Base-by-base conservation (phyloP, 164 flowering plant genomes). In the Santalum album region DNA sequence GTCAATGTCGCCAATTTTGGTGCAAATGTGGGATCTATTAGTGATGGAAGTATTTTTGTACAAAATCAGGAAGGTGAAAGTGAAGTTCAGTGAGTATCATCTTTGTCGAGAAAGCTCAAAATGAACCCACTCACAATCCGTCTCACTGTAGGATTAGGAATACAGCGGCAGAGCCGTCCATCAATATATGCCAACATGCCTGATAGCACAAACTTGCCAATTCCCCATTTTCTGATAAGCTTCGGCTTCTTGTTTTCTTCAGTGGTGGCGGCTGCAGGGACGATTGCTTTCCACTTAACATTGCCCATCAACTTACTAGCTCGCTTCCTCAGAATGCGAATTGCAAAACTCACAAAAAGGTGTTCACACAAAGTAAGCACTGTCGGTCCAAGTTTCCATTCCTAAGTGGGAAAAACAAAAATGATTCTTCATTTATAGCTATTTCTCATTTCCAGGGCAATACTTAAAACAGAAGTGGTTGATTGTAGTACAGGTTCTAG, bases 81-180 rank as follows among this genome's bases (percentile, higher is more conserved):
- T 47, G 34, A 14, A 40, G 25, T 47, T 68, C 25, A 74, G 48
- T 60, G 25, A 12, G 34, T 50, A 39, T 69, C 78, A 49, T 69
- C 72, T 17, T 69, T 73, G 52, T 88, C 98, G n/a, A 92, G 80
- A 59, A 83, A 84, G 70, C 87, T 88, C 74, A 92, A 65, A 70
- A 88, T 40, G 58, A 86, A 88, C 25, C 98, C 96, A 64, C 98
- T 87, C 9, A 92, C 98, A 47, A 92, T 83, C 45, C 96, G 69
- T 45, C 98, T 81, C 0, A 83, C 91, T 11, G 84, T 25, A 1
- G 94, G 80, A 58, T 84, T 68, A 36, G 91, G 94, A 61, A 92
- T 88, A 65, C 64, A 46, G 6, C 94, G 89, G 63, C 98, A 92
- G 36, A 92, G 60, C 47, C 96, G 72, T n/a, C 98, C 98, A 69